Percentiles rank a stretch among this genome's conserved stretches.
phyloP scores from a whole-genome alignment of 768 basidiomycete species.

The Suillus subluteus region DNA sequence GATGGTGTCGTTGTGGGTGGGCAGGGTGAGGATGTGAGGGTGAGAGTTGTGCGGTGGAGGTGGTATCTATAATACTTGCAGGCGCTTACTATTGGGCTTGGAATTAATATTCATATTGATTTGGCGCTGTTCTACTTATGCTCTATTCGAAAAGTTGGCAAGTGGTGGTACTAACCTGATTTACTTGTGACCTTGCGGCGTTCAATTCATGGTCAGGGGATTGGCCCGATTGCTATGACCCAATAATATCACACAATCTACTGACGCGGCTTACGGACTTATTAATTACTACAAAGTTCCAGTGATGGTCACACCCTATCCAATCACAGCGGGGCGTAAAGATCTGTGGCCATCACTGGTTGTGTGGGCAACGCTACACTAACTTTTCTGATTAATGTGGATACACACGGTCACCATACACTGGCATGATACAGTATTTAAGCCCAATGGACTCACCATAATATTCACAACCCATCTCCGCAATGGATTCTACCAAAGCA shows the following conservation, averaged over 20 bases:
- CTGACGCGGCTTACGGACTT: too few species aligned
- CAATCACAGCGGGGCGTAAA: too few species aligned
- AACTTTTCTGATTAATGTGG: too few species aligned
- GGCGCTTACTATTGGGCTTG: not conserved
- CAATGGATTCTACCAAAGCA: not conserved
- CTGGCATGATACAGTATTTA: not conserved
- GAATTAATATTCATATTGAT: not conserved
- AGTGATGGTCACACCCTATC: too few species aligned
- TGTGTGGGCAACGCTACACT: too few species aligned
- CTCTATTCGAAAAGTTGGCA: not conserved
- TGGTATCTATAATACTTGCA: slow-evolving; percentile 21
- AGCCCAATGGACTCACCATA: not conserved
- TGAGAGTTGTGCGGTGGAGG: slow-evolving; percentile 34
- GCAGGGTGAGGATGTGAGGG: slow-evolving; percentile 11
- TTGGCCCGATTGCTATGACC: too few species aligned
- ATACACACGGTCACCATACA: too few species aligned
- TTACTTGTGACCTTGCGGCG: too few species aligned
- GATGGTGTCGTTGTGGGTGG: slow-evolving; percentile 23
- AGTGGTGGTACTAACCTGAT: not conserved
- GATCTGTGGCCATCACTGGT: too few species aligned
- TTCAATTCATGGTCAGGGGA: too few species aligned
- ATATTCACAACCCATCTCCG: not conserved
- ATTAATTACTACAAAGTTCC: too few species aligned
- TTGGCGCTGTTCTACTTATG: not conserved
- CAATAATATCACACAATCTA: too few species aligned